phyloP scores from a whole-genome alignment of 352 stramenopile species.

The Phytopythium boreale region DNA sequence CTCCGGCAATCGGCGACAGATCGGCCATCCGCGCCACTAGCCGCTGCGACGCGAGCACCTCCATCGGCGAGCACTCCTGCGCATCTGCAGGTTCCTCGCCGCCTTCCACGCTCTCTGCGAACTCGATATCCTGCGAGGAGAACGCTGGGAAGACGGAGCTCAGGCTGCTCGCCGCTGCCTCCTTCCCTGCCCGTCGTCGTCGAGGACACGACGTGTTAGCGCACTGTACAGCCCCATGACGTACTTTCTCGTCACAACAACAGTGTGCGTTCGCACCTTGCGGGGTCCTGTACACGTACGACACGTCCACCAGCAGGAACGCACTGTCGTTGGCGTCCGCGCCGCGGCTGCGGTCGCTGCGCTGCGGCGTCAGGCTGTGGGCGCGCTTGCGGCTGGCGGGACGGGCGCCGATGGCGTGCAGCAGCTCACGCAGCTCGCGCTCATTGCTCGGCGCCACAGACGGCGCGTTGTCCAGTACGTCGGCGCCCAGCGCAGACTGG shows the following conservation, averaged over 20 bases:
- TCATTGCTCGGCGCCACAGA: conserved; percentile 32
- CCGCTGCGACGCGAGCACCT: conserved; percentile 42
- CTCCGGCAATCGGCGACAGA: conserved; percentile 59
- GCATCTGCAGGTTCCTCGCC: background rate
- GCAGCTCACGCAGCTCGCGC: conserved; percentile 33
- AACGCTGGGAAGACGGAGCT: conserved; percentile 56
- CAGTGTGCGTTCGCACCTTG: conserved; percentile 5
- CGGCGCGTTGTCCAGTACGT: conserved; percentile 15
- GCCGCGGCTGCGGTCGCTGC: background rate
- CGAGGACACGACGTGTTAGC: background rate
- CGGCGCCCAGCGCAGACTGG: conserved; percentile 28
- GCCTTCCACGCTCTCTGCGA: conserved; percentile 2
- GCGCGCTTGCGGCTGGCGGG: conserved; percentile 13
- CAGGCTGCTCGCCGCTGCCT: conserved; percentile 9
- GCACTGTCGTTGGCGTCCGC: conserved; percentile 16
- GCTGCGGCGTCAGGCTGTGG: conserved; percentile 12
- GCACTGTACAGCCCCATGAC: background rate
- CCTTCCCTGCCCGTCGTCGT: background rate
- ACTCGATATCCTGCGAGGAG: conserved; percentile 48
- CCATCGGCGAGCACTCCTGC: background rate
- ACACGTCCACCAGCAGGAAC: conserved; percentile 29
- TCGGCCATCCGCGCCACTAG: conserved; percentile 45
- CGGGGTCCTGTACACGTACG: conserved; percentile 72
- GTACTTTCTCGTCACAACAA: background rate
- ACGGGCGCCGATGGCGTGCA: conserved; percentile 13